Base-by-base conservation (phyloP, 2,329 filamentous ascomycete genomes). In the Colletotrichum sansevieriae region DNA sequence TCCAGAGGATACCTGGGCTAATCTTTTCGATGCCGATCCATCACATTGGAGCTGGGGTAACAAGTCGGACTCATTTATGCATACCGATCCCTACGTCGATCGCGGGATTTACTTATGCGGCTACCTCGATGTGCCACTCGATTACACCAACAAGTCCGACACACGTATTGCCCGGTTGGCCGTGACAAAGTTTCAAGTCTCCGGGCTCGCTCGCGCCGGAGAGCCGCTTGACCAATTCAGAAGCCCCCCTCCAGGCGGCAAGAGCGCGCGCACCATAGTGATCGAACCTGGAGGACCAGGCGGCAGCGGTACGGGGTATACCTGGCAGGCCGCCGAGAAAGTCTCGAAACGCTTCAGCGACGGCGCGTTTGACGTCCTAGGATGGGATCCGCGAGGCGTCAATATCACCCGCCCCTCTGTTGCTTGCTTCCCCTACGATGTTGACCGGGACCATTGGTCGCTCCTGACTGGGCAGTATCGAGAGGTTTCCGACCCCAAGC, bases 381-480 rank as follows among this genome's bases (percentile, higher is more conserved):
- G 84, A n/a, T 87, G 83, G 81, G 85, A 87, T 59, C 85, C 85
- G n/a, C 81, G 85, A 3, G 85, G 85, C 2, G 83, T 87, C 61
- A 86, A 86, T 71, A 73, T 77, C 1, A 82, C 84, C 1, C 79
- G 79, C 7, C 85, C 85, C 0, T 73, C 79, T 4, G 73, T 83
- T 2, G 74, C 82, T 2, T 87, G 85, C 75, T 86, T 81, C 58
- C 81, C 83, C 4, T 76, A 80, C 61, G 76, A 84, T 49, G 81
- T 79, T 9, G 77, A 83, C 71, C 79, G 84, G 2, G 83, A 85
- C 67, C 82, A 79, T 61, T 87, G 84, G 84, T 76, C 76, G 12
- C 74, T 83, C 46, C 65, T 81, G n/a, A 74, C 76, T 12, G 73
- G 72, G 2, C 78, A 81, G 69, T 83, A 82, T 71, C 78, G 78